Evolutionary conservation across 805 yeast genomes (phyloP).

Genomic region (Yarrowia bubula): DNA sequence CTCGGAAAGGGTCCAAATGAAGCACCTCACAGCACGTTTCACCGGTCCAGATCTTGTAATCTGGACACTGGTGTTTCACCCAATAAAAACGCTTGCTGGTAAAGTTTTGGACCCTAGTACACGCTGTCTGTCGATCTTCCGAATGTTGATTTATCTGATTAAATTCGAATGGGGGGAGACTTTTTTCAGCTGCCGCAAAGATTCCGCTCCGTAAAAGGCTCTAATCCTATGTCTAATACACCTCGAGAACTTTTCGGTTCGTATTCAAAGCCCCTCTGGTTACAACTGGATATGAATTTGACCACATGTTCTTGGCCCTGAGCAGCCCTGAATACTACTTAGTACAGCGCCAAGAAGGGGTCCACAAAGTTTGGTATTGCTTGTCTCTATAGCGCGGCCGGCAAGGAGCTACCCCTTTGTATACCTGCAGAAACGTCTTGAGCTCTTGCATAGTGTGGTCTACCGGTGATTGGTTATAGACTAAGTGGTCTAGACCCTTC

Average conservation of each 20-base stretch:
- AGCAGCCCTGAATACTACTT: not conserved
- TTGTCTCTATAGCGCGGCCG: not conserved
- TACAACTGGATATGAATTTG: no score
- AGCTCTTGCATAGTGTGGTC: not conserved
- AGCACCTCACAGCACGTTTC: no score
- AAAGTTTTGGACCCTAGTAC: slow-evolving; percentile 11
- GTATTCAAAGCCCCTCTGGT: no score
- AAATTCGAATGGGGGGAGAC: not conserved
- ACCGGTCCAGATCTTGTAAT: not conserved
- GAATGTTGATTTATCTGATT: slow-evolving; percentile 15
- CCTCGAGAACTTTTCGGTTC: no score
- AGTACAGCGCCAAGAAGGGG: slow-evolving; percentile 10
- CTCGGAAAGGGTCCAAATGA: no score
- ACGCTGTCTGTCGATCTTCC: not conserved
- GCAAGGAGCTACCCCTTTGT: not conserved
- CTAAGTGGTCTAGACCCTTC: not conserved
- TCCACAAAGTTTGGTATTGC: not conserved
- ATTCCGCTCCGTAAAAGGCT: not conserved
- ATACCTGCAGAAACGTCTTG: not conserved
- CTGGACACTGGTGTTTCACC: not conserved
- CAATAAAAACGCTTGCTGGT: not conserved
- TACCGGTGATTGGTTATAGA: not conserved
- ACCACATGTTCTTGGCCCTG: not conserved
- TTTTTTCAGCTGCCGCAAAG: not conserved
- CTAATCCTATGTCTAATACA: not conserved